Evolutionary conservation across 2,329 filamentous ascomycete species (phyloP).

Genomic region (Venturia nashicola): DNA sequence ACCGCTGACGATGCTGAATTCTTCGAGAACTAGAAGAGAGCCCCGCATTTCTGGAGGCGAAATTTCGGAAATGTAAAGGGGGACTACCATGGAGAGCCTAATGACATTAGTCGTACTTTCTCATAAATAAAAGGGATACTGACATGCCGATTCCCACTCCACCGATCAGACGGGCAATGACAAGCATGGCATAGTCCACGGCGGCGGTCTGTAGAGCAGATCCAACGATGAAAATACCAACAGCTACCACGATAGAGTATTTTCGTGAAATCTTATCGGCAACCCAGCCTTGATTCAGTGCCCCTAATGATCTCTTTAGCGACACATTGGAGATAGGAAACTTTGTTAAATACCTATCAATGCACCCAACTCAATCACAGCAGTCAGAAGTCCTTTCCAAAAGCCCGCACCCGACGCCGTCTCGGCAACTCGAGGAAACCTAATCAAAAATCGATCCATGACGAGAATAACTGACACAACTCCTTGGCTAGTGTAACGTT

Average conservation of each 20-base stretch:
- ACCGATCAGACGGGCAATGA: slow-evolving; percentile 36
- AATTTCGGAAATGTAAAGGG: slow-evolving; percentile 42
- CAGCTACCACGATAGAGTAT: slow-evolving; percentile 39
- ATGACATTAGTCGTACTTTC: neutral
- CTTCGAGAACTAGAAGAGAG: slow-evolving; percentile 36
- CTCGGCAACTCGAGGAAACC: slow-evolving; percentile 32
- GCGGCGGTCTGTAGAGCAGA: slow-evolving; percentile 39
- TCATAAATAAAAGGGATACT: slow-evolving; percentile 14
- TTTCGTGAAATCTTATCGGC: slow-evolving; percentile 41
- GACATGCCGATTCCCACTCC: slow-evolving; percentile 40
- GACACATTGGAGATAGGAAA: neutral
- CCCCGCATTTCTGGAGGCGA: slow-evolving; percentile 36
- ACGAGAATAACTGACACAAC: slow-evolving; percentile 35
- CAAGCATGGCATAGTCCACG: slow-evolving; percentile 38
- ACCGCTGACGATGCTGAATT: slow-evolving; percentile 34
- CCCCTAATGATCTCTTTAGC: slow-evolving; percentile 9
- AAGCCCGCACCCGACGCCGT: slow-evolving; percentile 30
- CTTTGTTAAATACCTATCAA: slow-evolving; percentile 16
- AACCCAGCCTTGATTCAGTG: slow-evolving; percentile 30
- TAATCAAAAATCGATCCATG: slow-evolving; percentile 38
- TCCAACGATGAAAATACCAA: slow-evolving; percentile 39
- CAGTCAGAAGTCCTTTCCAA: slow-evolving; percentile 36
- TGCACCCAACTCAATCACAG: slow-evolving; percentile 44
- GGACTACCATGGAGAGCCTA: slow-evolving; percentile 26
- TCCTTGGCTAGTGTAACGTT: slow-evolving; percentile 20